Evolutionary conservation across 2,329 filamentous ascomycete genomes (phyloP), one percentile per base, ranked within the genome.

Genomic region (Pleoardoris graminearum): DNA sequence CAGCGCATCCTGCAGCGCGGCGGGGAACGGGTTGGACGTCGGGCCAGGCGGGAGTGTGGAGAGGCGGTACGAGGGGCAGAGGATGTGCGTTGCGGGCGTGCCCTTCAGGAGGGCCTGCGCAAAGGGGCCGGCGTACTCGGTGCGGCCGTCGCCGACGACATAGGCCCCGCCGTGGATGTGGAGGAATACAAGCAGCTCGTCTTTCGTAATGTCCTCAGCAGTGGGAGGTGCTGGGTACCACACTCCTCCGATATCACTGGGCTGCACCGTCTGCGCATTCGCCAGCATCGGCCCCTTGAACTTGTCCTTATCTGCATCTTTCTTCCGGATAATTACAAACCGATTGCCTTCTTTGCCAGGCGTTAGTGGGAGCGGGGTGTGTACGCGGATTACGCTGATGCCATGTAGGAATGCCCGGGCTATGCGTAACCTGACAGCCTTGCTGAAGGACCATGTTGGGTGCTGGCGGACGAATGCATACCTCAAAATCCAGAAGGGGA

Each of bases 161-260:
- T 73, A 82, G 0, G 76, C 79, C 35, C 79, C 79, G 39, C 79
- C 79, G 59, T 81, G 79, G 48, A 80, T 68, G 53, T 81, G 79
- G 5, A 81, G 65, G 7, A 79, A 60, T 1, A 80, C 71, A 1
- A 59, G 68, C 46, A 63, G 54, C 21, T 56, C 54, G 30, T 55
- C 53, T 33, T 66, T 54, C 8, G 47, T n/a, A n/a, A 53, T 1
- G 41, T 39, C 1, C 3, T 4, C 17, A 5, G 44, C 22, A 7
- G 50, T 55, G 30, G 67, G 49, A 6, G 67, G 63, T 12, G 57
- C 57, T 6, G 76, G 73, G 51, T 75, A 78, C 76, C 76, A 78
- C 2, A 75, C 76, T 7, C 65, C 75, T 17, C 76, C 76, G 12
- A 77, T 69, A 6, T 66, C 60, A 1, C 58, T 64, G 3, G 76